These are phyloP conservation scores for Aspergillus fumigatiaffinis DNA, from an alignment of 2,329 filamentous ascomycete species.

Conservation along the genomic window DNA sequence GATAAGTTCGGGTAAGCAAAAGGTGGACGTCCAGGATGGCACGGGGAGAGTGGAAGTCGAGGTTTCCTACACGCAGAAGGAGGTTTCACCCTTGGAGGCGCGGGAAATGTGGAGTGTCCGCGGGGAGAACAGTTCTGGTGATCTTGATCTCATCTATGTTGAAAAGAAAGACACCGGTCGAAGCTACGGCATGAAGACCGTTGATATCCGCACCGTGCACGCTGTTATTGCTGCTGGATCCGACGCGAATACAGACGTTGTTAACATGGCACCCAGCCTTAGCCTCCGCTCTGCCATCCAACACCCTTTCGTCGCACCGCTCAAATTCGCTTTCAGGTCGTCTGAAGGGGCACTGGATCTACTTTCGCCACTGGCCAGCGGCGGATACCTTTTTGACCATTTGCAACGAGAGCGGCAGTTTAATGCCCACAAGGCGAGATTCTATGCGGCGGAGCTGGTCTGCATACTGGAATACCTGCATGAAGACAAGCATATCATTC, in stretches of 20 bases:
- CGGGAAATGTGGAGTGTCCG: neutral
- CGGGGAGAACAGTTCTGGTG: neutral
- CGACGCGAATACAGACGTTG: neutral
- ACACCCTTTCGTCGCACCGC: slow-evolving; percentile 13
- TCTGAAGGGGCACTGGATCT: slow-evolving; percentile 4
- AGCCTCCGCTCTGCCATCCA: slow-evolving; percentile 8
- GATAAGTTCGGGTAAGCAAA: neutral
- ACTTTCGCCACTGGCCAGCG: slow-evolving; percentile 13
- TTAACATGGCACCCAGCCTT: neutral
- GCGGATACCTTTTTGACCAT: slow-evolving; percentile 13
- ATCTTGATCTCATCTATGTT: neutral
- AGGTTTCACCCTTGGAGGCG: neutral
- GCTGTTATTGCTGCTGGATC: neutral
- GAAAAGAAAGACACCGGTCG: slow-evolving; percentile 4
- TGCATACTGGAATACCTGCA: slow-evolving; percentile 15
- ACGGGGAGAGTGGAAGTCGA: neutral
- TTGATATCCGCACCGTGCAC: neutral
- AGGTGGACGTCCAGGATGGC: slow-evolving; percentile 1
- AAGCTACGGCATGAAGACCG: slow-evolving; percentile 4
- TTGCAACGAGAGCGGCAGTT: slow-evolving; percentile 10
- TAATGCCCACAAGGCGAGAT: slow-evolving; percentile 6
- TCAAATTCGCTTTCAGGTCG: slow-evolving; percentile 10
- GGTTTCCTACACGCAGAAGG: neutral
- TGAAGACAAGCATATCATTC: slow-evolving; percentile 10
- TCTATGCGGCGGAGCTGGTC: slow-evolving; percentile 14